Base-by-base conservation (phyloP, 352 stramenopile genomes). In the Globisporangium splendens region DNA sequence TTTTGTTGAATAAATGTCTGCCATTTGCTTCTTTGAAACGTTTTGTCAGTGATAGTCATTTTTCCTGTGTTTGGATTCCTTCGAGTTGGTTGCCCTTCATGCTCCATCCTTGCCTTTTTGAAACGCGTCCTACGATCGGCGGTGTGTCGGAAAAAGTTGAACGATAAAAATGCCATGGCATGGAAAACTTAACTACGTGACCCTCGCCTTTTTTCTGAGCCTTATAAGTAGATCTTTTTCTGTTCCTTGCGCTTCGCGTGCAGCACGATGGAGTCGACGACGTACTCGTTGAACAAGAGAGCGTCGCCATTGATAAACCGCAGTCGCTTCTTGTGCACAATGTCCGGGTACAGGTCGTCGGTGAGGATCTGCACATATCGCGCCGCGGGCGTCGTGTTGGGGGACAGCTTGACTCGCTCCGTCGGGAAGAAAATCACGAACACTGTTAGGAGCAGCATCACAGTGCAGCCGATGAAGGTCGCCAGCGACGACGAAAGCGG, bases 171-270 rank as follows among this genome's bases (percentile, higher is more conserved):
- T 31, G 24, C 24, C 24, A 31, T 5, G 24, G 5, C 2, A 5
- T 31, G 24, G 5, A 31, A 2, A 31, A 5, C 24, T 31, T 31
- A 5, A 31, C 5, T 6, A 2, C 24, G 24, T n/a, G 28, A 52
- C 17, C n/a, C 12, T 52, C 14, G 7, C 15, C n/a, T 21, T 8
- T 56, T 8, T 50, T 8, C 8, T 33, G 8, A 41, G 50, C 63
- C 24, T 31, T 60, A 87, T 50, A 87, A 64, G 52, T 83, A 76
- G 38, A 87, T 87, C 56, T 84, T 70, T 59, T 84, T 73, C 62
- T 77, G 70, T 53, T 80, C 68, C 43, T 87, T 74, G 72, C 82
- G 82, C 49, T 76, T 72, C 58, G 83, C 72, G 55, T 83, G 72
- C 22, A 87, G 50, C 13, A 66, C 63, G 33, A 81, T 73, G 1